Base-by-base conservation (phyloP, 768 basidiomycete genomes). In the Leucocoprinus sp. region DNA sequence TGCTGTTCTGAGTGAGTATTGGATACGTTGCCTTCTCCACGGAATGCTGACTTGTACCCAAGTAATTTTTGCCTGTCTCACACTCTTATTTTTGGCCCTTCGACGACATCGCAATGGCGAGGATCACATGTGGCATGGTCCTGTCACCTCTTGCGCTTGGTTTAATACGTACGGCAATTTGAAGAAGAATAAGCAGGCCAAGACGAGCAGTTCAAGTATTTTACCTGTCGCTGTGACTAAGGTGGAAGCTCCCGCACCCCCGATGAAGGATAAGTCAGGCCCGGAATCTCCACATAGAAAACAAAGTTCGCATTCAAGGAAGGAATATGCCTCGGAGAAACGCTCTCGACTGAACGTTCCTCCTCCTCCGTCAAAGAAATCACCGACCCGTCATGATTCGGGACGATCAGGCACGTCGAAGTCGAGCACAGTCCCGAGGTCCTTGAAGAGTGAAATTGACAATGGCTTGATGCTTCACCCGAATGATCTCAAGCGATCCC, bases 91-190 rank as follows among this genome's bases (percentile, higher is more conserved):
- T 52, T 61, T 72, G 44, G 72, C 70, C 5, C 27, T 68, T 29
- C 60, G 70, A 34, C 64, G 66, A 46, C 70, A 72, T 48, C 60
- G 62, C 33, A 64, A 61, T 18, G 72, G 72, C 18, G 72, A 74
- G 50, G 62, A 66, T 39, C 61, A 68, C 54, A 81, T 86, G 68
- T 87, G 84, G 86, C 65, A 76, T 50, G 71, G 69, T 7, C 79
- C 85, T 6, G 80, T 84, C 42, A 82, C 85, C 1, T 71, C 72
- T 11, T 83, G 77, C 59, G 76, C 82, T 42, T 86, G 84, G 84
- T 84, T 86, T 62, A 71, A 72, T 49, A 60, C 60, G 34, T 75
- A 75, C 47, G 70, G 72, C 29, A 65, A 57, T 24, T 40, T 56
- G n/a, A 61, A 71, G 47, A 64, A 54, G 34, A 55, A 57, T 36